phyloP scores from a whole-genome alignment of 257 asterid species.

The Solanum pinnatisectum region DNA sequence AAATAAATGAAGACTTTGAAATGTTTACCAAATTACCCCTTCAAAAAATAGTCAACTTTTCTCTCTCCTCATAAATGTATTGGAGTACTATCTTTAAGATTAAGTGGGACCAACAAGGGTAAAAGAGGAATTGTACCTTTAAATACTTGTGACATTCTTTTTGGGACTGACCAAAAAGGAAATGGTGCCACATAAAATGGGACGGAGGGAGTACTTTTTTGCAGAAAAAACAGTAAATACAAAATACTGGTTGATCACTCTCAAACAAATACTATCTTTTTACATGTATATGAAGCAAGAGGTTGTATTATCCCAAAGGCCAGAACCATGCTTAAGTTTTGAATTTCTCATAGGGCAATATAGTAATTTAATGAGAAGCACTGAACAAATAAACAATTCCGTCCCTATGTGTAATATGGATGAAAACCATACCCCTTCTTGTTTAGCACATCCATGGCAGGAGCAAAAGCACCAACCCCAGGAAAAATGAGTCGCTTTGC shows the following conservation, averaged over 20 bases:
- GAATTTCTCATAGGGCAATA: not conserved
- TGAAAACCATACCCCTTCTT: conserved; percentile 47
- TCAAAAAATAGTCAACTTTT: no score
- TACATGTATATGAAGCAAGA: not conserved
- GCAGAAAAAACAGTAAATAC: not conserved
- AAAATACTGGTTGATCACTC: not conserved
- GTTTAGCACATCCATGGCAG: conserved; percentile 91
- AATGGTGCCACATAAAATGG: no score
- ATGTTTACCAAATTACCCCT: no score
- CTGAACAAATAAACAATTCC: not conserved
- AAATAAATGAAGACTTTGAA: no score
- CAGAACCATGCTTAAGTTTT: not conserved
- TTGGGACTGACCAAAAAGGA: no score
- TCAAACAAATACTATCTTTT: not conserved
- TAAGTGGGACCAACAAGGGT: no score
- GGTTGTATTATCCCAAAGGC: not conserved
- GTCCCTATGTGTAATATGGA: not conserved
- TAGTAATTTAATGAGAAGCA: not conserved
- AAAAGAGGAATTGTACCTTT: no score
- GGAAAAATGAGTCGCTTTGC: conserved; percentile 86
- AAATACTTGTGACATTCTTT: no score
- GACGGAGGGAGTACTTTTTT: not conserved
- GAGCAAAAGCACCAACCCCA: conserved; percentile 95
- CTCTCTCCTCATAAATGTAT: no score
- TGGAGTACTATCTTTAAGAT: no score